Percentiles rank a stretch among this genome's conserved stretches.
These are phyloP conservation scores for Veloboletus limbatus DNA, from an alignment of 1,284 basidiomycete species.

Conservation along the genomic window DNA sequence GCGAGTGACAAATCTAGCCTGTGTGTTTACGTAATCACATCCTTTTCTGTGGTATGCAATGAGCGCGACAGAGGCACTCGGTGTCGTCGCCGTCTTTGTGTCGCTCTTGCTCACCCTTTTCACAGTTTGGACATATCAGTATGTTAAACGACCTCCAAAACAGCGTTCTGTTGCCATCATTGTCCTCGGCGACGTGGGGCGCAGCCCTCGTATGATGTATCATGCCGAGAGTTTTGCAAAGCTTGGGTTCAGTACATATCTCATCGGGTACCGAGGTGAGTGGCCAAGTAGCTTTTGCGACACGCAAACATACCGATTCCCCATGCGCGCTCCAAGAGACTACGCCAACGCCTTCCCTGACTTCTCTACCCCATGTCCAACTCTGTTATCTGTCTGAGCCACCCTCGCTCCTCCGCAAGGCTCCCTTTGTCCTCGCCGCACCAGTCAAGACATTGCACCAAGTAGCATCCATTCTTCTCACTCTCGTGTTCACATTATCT, in stretches of 20 bases:
- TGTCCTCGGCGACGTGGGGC: constrained; percentile 94
- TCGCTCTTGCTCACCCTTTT: constrained; percentile 10
- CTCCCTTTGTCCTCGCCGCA: constrained; percentile 78
- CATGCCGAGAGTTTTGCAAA: constrained; percentile 91
- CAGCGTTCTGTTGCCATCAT: constrained; percentile 78
- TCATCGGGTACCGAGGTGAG: constrained; percentile 87
- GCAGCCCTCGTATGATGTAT: constrained; percentile 98
- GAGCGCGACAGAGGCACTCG: constrained; percentile 2
- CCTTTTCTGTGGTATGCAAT: constrained; percentile 4
- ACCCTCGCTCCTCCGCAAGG: constrained; percentile 48
- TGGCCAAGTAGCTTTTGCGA: not conserved
- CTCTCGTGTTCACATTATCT: constrained; percentile 60
- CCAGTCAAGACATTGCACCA: constrained; percentile 82
- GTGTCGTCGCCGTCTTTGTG: constrained; percentile 7
- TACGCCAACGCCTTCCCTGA: constrained; percentile 66
- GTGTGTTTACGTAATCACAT: constrained; percentile 22
- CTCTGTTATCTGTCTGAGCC: constrained; percentile 68
- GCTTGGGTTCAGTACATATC: constrained; percentile 73
- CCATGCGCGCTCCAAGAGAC: constrained; percentile 54
- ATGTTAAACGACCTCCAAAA: constrained; percentile 38
- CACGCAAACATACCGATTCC: not conserved
- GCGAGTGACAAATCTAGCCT: not conserved
- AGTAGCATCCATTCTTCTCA: constrained; percentile 57
- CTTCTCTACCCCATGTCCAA: constrained; percentile 60
- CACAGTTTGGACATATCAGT: constrained; percentile 21